Evolutionary conservation across 2,329 filamentous ascomycete species (phyloP).

Genomic region (Claviceps fusiformis): DNA sequence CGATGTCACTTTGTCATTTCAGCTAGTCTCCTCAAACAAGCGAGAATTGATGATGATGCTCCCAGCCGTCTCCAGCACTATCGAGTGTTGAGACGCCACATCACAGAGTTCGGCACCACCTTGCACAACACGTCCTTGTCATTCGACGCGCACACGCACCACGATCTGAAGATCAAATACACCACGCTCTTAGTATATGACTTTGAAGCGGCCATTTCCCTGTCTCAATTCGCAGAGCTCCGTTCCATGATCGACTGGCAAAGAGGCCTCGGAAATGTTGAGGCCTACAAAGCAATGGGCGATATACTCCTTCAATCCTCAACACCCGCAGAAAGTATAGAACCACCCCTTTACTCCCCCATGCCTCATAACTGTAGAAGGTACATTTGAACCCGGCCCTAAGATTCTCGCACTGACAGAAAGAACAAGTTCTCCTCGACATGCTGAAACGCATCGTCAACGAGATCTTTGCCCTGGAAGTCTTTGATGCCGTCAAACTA

Average conservation of each 20-base stretch:
- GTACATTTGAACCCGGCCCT: background rate
- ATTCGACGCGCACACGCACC: conserved; percentile 28
- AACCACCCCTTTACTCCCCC: background rate
- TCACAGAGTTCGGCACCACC: conserved; percentile 19
- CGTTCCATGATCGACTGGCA: conserved; percentile 43
- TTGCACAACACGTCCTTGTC: background rate
- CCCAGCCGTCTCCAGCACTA: conserved; percentile 48
- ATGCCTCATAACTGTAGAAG: background rate
- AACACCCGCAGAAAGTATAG: conserved; percentile 36
- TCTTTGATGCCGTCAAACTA: conserved; percentile 44
- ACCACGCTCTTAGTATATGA: conserved; percentile 60
- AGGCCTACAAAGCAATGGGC: conserved; percentile 48
- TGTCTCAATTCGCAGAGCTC: conserved; percentile 56
- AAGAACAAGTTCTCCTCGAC: conserved; percentile 27
- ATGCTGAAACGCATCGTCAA: conserved; percentile 57
- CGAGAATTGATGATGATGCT: conserved; percentile 11
- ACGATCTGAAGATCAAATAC: conserved; percentile 48
- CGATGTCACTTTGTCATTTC: conserved; percentile 59
- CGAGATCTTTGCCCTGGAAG: conserved; percentile 44
- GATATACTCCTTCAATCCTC: conserved; percentile 47
- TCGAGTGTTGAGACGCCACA: conserved; percentile 43
- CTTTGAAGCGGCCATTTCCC: conserved; percentile 57
- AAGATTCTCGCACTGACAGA: background rate
- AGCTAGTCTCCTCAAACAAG: conserved; percentile 16
- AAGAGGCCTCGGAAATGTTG: conserved; percentile 27